A percentile compares a stretch with the other conserved stretches of the same genome.
Conservation (phyloP, 371 early-diverging fungal genomes). For the Syncephalastrum racemosum region DNA sequence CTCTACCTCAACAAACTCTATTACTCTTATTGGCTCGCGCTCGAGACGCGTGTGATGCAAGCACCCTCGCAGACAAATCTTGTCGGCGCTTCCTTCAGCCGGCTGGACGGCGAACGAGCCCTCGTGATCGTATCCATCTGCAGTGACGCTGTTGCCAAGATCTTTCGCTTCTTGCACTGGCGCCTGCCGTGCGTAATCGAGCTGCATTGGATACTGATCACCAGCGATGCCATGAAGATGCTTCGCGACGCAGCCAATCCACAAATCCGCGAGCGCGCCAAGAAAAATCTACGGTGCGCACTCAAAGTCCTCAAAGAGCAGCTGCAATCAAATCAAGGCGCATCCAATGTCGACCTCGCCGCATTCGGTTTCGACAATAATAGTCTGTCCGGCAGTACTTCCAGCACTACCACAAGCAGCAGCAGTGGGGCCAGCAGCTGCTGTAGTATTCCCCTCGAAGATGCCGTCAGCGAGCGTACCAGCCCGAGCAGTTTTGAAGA, state of each 20-base stretch:
- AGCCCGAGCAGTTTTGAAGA: no score
- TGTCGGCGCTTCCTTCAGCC: constrained; percentile 22
- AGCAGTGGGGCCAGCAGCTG: no score
- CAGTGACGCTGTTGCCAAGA: constrained; percentile 38
- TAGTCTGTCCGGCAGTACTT: no score
- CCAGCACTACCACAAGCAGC: no score
- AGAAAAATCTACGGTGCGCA: constrained; percentile 20
- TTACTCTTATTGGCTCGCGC: constrained; percentile 33
- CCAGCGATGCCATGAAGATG: constrained; percentile 30
- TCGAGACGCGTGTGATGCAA: constrained; percentile 38
- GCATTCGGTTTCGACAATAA: no score
- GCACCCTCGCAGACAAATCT: constrained; percentile 23
- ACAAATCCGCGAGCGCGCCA: constrained; percentile 31
- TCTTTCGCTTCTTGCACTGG: constrained; percentile 25
- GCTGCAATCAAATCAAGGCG: no score
- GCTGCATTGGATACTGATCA: constrained; percentile 38
- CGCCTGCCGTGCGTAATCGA: constrained; percentile 37
- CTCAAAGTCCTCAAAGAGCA: constrained; percentile 18
- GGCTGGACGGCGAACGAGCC: constrained; percentile 39
- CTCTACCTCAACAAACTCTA: constrained; percentile 35
- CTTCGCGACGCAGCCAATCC: constrained; percentile 25
- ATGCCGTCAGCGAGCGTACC: no score
- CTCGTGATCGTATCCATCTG: constrained; percentile 39
- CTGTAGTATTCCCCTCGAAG: no score
- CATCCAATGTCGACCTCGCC: no score